Percentiles rank a stretch among this genome's conserved stretches.
These are phyloP conservation scores for Trametes elegans DNA, from an alignment of 768 basidiomycete species.

Conservation along the genomic window DNA sequence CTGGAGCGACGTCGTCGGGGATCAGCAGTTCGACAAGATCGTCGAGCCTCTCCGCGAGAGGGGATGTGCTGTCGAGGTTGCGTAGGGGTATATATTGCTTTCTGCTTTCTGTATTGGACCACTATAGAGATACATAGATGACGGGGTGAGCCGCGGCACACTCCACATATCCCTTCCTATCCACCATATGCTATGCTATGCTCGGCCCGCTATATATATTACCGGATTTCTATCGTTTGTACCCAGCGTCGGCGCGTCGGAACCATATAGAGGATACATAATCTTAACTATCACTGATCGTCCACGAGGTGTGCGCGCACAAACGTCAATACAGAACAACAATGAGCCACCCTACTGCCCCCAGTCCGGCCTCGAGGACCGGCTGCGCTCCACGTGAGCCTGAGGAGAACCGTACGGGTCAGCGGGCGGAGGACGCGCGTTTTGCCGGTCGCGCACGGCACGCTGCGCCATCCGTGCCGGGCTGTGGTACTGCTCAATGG, in stretches of 20 bases:
- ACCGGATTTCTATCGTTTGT: no score
- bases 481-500: no score
- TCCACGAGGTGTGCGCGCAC: no score
- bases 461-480: no score
- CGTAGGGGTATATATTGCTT: background rate
- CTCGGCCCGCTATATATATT: background rate
- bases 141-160: no score
- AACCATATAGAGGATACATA: no score
- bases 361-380: background rate
- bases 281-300: background rate
- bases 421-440: background rate
- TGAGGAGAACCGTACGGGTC: background rate
- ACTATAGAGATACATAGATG: background rate
- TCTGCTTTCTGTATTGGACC: background rate
- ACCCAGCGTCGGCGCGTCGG: no score
- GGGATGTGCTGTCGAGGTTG: slow-evolving; percentile 30
- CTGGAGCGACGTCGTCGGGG: slow-evolving; percentile 42
- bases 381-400: background rate
- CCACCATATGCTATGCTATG: background rate
- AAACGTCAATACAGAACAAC: no score
- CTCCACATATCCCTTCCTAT: background rate
- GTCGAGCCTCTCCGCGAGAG: slow-evolving; percentile 33
- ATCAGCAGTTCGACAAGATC: slow-evolving; percentile 38
- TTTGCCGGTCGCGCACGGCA: no score
- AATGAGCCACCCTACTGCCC: no score